A percentile compares a stretch with the other conserved stretches of the same genome.
phyloP scores from a whole-genome alignment of 306 rosid genomes.

The Prunus kanzakura region DNA sequence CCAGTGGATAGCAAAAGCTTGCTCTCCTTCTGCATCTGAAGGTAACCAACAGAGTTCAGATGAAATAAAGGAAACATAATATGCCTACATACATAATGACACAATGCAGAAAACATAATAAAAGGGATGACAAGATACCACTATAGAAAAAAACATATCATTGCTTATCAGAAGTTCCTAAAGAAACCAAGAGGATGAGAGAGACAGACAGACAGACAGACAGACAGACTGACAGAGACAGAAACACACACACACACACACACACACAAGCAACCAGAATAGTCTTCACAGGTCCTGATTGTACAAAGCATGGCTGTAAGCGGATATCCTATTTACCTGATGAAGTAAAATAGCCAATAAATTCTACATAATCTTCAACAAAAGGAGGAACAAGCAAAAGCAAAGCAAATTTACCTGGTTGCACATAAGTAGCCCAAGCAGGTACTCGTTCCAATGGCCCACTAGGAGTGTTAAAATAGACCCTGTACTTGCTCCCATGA shows the following conservation, averaged over 20 bases:
- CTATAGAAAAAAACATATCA: neutral
- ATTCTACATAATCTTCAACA: neutral
- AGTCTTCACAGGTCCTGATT: neutral
- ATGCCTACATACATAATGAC: neutral
- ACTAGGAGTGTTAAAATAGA: slow-evolving; percentile 87
- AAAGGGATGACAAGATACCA: neutral
- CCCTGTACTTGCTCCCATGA: slow-evolving; percentile 95
- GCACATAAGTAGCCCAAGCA: slow-evolving; percentile 99
- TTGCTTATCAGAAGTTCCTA: neutral
- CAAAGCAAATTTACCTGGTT: slow-evolving; percentile 63
- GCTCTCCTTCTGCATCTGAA: slow-evolving; percentile 68
- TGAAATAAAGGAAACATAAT: neutral
- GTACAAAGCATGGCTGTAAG: neutral
- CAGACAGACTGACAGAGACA: neutral
- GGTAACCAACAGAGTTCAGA: slow-evolving; percentile 21
- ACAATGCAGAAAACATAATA: neutral
- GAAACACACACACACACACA: neutral
- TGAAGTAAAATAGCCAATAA: slow-evolving; percentile 4
- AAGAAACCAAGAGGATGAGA: neutral
- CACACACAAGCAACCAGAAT: neutral
- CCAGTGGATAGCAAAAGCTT: slow-evolving; percentile 91
- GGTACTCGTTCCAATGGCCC: slow-evolving; percentile 93
- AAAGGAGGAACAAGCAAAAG: slow-evolving; percentile 9
- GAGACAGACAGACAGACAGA: neutral
- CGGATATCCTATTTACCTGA: neutral